These are phyloP conservation scores for Lablab purpureus DNA, from an alignment of 306 rosid species.

Conservation along the genomic window DNA sequence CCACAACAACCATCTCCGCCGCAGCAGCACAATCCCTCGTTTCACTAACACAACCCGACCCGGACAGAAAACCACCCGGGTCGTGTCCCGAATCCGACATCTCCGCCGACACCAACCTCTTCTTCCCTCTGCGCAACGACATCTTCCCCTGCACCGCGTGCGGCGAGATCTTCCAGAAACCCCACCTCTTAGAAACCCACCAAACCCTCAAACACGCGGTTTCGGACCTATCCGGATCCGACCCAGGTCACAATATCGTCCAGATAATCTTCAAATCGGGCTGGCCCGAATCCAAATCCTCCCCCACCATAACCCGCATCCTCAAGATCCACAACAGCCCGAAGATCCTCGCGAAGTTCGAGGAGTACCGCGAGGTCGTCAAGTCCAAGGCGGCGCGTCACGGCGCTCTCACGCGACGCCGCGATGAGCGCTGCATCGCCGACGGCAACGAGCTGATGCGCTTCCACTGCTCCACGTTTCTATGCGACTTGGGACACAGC, in stretches of 20 bases:
- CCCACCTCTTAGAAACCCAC: conserved; percentile 75
- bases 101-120: conserved; percentile 55
- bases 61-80: conserved; percentile 31
- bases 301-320: conserved; percentile 63
- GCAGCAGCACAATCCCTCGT: conserved; percentile 51
- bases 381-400: conserved; percentile 70
- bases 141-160: conserved; percentile 94
- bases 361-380: conserved; percentile 82
- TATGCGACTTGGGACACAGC: conserved; percentile 76
- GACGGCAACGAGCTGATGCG: conserved; percentile 96
- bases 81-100: conserved; percentile 69
- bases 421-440: conserved; percentile 88
- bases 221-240: conserved; percentile 77
- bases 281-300: conserved; percentile 62
- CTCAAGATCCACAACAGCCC: conserved; percentile 89
- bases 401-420: conserved; percentile 45
- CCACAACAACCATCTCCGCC: conserved; percentile 39
- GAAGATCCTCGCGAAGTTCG: conserved; percentile 82
- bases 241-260: conserved; percentile 90
- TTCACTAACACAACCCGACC: conserved; percentile 53
- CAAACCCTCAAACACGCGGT: conserved; percentile 76
- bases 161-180: conserved; percentile 89
- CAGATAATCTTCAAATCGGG: conserved; percentile 87
- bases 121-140: conserved; percentile 90
- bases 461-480: conserved; percentile 87